Conservation (phyloP, 2,329 filamentous ascomycete species). For the Alternaria sp. region DNA sequence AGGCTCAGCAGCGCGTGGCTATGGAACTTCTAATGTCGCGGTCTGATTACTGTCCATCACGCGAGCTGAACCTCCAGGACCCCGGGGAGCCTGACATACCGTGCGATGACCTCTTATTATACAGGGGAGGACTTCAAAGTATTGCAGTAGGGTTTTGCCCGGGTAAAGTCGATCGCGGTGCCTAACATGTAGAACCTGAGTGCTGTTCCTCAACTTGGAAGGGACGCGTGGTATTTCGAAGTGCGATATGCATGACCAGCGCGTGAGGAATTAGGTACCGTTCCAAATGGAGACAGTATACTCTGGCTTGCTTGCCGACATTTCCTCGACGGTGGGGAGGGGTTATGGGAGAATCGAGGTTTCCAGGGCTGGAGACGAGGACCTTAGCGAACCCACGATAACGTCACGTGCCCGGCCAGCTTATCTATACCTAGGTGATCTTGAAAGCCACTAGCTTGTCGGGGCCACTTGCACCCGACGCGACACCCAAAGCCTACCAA, state of each 20-base stretch:
- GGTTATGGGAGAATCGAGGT: background rate
- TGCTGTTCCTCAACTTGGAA: background rate
- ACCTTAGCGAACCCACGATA: background rate
- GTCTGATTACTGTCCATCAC: background rate
- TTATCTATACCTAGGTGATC: too few species aligned
- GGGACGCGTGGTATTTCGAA: background rate
- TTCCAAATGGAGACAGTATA: background rate
- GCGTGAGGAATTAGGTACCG: background rate
- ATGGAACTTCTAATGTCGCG: rapidly evolving
- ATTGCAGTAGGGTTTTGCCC: too few species aligned
- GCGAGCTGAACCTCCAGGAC: background rate
- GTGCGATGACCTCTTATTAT: too few species aligned
- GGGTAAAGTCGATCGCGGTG: background rate
- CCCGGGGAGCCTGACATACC: too few species aligned
- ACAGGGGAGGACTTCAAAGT: too few species aligned
- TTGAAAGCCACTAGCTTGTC: too few species aligned
- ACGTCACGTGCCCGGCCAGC: too few species aligned
- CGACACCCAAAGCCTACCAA: too few species aligned
- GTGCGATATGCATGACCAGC: background rate
- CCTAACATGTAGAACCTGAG: background rate
- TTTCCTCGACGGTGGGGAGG: background rate
- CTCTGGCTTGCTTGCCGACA: background rate
- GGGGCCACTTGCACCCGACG: background rate
- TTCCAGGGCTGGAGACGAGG: background rate
- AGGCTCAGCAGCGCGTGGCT: background rate